A percentile compares a stretch with the other conserved stretches of the same genome.
These are phyloP conservation scores for Talaromyces sp. DNA, from an alignment of 2,329 filamentous ascomycete genomes.

Conservation along the genomic window DNA sequence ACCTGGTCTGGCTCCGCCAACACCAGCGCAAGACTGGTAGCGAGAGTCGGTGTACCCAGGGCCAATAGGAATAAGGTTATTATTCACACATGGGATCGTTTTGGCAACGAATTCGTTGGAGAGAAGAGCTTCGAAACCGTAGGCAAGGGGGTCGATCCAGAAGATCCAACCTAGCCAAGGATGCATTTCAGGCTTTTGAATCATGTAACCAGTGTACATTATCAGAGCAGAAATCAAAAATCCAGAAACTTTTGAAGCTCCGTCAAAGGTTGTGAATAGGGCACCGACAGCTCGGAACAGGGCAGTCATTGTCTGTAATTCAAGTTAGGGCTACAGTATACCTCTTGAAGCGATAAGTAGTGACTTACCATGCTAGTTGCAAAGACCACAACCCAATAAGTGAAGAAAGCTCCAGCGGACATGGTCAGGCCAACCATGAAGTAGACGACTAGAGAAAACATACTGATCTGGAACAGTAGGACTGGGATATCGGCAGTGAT, in stretches of 20 bases:
- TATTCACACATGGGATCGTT: constrained; percentile 39
- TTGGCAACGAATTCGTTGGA: constrained; percentile 42
- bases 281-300: constrained; percentile 61
- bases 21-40: constrained; percentile 50
- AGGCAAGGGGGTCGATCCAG: constrained; percentile 45
- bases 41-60: constrained; percentile 32
- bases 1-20: constrained; percentile 58
- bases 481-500: constrained; percentile 56
- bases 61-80: constrained; percentile 39
- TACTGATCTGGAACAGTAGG: constrained; percentile 62
- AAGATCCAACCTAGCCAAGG: constrained; percentile 56
- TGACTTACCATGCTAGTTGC: constrained; percentile 53
- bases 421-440: constrained; percentile 64
- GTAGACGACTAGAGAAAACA: constrained; percentile 63
- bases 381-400: constrained; percentile 60
- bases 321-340: constrained; percentile 13
- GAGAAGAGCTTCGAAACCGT: constrained; percentile 43
- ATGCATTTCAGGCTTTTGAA: constrained; percentile 53
- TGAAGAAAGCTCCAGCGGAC: constrained; percentile 61
- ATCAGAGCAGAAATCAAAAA: constrained; percentile 41
- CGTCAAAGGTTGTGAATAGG: constrained; percentile 60
- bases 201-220: constrained; percentile 48
- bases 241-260: constrained; percentile 57
- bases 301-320: constrained; percentile 56
- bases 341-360: background rate